Percentiles rank a stretch among this genome's conserved stretches.
phyloP scores from a whole-genome alignment of 345 rosid species.

The Aquilaria yunnanensis region DNA sequence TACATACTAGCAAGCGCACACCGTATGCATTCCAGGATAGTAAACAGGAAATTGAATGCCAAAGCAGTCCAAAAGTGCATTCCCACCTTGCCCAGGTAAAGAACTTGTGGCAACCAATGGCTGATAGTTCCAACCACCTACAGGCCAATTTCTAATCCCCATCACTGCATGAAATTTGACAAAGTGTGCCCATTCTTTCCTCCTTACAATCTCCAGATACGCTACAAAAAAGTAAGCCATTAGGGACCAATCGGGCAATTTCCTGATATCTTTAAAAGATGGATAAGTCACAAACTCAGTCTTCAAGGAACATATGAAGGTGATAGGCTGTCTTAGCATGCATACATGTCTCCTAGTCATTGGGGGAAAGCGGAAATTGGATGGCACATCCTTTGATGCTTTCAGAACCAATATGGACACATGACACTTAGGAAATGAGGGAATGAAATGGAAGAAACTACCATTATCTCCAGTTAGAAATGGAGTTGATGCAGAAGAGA shows the following conservation, averaged over 20 bases:
- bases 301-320: slow-evolving; percentile 73
- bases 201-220: slow-evolving; percentile 68
- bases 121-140: slow-evolving; percentile 49
- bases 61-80: slow-evolving; percentile 86
- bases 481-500: slow-evolving; percentile 47
- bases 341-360: slow-evolving; percentile 93
- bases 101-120: slow-evolving; percentile 57
- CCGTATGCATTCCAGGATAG: slow-evolving; percentile 67
- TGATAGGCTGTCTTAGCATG: slow-evolving; percentile 78
- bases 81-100: slow-evolving; percentile 77
- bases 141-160: slow-evolving; percentile 83
- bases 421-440: slow-evolving; percentile 31
- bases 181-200: slow-evolving; percentile 92
- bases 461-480: slow-evolving; percentile 43
- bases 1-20: slow-evolving; percentile 17
- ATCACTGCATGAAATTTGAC: slow-evolving; percentile 80
- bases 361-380: slow-evolving; percentile 63
- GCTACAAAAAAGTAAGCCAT: slow-evolving; percentile 83
- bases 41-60: slow-evolving; percentile 67
- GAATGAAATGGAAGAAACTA: slow-evolving; percentile 25
- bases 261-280: slow-evolving; percentile 15
- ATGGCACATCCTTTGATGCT: slow-evolving; percentile 76
- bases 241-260: slow-evolving; percentile 68
- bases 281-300: slow-evolving; percentile 73
- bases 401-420: slow-evolving; percentile 27